These are phyloP conservation scores for Aristolochia californica DNA, from an alignment of 164 flowering plant species.

Conservation along the genomic window DNA sequence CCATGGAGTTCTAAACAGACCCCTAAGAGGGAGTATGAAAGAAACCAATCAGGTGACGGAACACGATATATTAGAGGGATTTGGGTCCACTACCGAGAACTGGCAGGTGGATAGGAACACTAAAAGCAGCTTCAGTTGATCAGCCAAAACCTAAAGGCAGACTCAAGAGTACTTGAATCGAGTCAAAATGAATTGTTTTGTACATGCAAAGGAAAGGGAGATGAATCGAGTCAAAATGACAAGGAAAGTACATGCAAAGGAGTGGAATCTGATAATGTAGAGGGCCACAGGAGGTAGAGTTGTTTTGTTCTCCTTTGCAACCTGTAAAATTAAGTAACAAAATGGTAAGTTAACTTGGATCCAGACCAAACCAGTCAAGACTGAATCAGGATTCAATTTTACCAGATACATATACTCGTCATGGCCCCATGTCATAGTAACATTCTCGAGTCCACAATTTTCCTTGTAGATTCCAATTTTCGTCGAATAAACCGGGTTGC, in stretches of 20 bases:
- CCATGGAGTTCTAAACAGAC: no score
- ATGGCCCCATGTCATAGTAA: conserved; percentile 69
- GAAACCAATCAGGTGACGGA: no score
- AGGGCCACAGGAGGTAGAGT: conserved; percentile 58
- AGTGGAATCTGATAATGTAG: conserved; percentile 68
- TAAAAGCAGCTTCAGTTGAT: no score
- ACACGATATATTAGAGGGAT: no score
- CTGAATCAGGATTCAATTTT: not conserved
- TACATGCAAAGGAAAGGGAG: no score
- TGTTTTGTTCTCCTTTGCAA: conserved; percentile 49
- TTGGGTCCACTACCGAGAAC: no score
- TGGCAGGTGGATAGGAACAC: no score
- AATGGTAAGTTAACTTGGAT: not conserved
- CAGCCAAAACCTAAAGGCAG: no score
- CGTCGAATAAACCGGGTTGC: conserved; percentile 40
- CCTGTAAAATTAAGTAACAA: conserved; percentile 21
- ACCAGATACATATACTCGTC: conserved; percentile 86
- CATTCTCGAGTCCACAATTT: conserved; percentile 58
- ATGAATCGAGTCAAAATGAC: no score
- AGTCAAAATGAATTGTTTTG: no score
- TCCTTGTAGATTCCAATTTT: conserved; percentile 46
- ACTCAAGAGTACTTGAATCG: no score
- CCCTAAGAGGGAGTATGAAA: no score
- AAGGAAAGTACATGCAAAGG: conserved; percentile 18
- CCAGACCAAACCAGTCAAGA: not conserved